phyloP scores from a whole-genome alignment of 208 protist species.

The Naegleria fowleri region DNA sequence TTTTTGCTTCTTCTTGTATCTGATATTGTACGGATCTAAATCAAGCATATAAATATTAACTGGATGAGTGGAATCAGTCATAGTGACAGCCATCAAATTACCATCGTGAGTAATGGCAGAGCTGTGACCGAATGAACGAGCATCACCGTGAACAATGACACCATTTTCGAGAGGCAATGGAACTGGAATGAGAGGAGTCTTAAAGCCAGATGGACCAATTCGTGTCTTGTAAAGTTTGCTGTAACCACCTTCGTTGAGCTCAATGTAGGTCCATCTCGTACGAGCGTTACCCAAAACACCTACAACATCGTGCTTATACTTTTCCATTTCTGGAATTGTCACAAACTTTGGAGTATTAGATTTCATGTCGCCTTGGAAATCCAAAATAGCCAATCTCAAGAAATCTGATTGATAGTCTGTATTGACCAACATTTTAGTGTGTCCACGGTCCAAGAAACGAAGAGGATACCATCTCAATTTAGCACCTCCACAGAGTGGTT shows the following conservation, averaged over 20 bases:
- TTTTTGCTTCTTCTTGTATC: neutral
- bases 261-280: neutral
- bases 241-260: neutral
- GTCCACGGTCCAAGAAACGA: neutral
- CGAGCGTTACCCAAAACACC: neutral
- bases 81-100: neutral
- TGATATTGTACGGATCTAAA: neutral
- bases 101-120: neutral
- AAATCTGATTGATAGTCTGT: neutral
- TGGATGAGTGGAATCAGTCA: neutral
- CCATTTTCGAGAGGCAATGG: neutral
- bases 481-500: neutral
- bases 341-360: neutral
- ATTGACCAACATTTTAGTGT: neutral
- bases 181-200: neutral
- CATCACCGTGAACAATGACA: conserved; percentile 19
- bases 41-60: neutral
- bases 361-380: neutral
- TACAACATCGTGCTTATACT: neutral
- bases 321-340: neutral
- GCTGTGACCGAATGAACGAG: neutral
- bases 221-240: neutral
- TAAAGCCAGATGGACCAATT: neutral
- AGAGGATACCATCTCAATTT: neutral
- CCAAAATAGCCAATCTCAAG: neutral